A percentile compares a stretch with the other conserved stretches of the same genome.
Evolutionary conservation across 116 monocot genomes (phyloP).

Genomic region (Trichopus zeylanicus): DNA sequence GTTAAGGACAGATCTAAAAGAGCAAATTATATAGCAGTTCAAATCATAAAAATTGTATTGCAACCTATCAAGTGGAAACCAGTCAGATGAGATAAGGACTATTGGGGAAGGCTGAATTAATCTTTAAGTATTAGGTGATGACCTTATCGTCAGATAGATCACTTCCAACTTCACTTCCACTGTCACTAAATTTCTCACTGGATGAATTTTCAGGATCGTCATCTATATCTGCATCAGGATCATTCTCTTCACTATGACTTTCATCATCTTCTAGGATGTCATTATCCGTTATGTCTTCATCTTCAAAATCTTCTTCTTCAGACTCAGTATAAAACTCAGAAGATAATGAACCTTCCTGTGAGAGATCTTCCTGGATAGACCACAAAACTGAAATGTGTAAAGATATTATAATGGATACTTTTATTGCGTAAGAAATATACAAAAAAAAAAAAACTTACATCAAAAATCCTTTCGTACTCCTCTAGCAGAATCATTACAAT

Average conservation of each 20-base stretch:
- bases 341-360: constrained; percentile 49
- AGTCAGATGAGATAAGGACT: background rate
- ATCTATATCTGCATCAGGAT: constrained; percentile 25
- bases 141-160: constrained; percentile 48
- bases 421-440: background rate
- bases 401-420: background rate
- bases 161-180: constrained; percentile 29
- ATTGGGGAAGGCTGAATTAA: background rate
- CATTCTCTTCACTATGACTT: constrained; percentile 40
- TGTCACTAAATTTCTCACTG: constrained; percentile 30
- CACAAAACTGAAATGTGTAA: background rate
- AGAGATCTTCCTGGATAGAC: constrained; percentile 31
- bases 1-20: too few species aligned
- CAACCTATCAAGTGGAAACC: background rate
- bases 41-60: background rate
- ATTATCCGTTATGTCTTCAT: constrained; percentile 50
- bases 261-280: constrained; percentile 50
- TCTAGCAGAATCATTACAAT: constrained; percentile 84
- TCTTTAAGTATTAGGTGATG: background rate
- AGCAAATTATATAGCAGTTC: background rate
- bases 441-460: constrained; percentile 37
- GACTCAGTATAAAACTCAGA: constrained; percentile 80
- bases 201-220: constrained; percentile 27
- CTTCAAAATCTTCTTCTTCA: constrained; percentile 62
- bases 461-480: constrained; percentile 76